Evolutionary conservation across 1,139 yeast genomes (phyloP), one percentile per base, ranked within the genome.

Genomic region (Zygoascus hellenicus): DNA sequence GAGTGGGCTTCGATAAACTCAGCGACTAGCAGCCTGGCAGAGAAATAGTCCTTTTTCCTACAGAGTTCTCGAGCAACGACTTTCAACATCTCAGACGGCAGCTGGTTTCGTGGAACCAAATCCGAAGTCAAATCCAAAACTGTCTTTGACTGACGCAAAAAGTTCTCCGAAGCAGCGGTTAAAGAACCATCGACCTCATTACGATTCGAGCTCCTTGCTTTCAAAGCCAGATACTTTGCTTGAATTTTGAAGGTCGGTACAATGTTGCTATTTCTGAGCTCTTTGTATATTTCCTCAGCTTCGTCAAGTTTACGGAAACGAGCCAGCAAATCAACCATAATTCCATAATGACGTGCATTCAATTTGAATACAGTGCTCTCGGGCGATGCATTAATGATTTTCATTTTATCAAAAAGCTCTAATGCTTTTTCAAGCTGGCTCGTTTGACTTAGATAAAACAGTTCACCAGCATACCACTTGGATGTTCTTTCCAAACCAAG

Each of bases 331-430:
- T 54, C 50, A 53, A 62, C 56, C 19, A 64, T 42, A 9, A 63
- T 45, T 0, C 62, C 51, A 38, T 56, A 64, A 46, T 65, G 67
- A 28, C 56, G 58, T 7, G 58, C 54, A 10, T 51, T 52, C 6
- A 55, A 51, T 16, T 38, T 42, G 2, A 55, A 37, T 2, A 53
- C 50, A 2, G 38, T 26, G 4, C 32, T 34, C 13, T 11, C 28
- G 2, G 30, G n/a, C 2, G 38, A 43, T 13, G 52, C 28, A n/a
- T 56, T 38, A 9, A 50, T 50, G 2, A 28, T 30, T 7, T 49
- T 48, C 7, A 51, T 38, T n/a, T 57, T 50, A 35, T 53, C 58
- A 29, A 50, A 43, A 38, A 66, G 54, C 46, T 58, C 22, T 9
- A 57, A 50, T 1, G 59, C 50, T 31, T 53, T 15, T 3, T 38